Conservation (phyloP, 1,284 basidiomycete genomes). For the Puccinia brachypodii region DNA sequence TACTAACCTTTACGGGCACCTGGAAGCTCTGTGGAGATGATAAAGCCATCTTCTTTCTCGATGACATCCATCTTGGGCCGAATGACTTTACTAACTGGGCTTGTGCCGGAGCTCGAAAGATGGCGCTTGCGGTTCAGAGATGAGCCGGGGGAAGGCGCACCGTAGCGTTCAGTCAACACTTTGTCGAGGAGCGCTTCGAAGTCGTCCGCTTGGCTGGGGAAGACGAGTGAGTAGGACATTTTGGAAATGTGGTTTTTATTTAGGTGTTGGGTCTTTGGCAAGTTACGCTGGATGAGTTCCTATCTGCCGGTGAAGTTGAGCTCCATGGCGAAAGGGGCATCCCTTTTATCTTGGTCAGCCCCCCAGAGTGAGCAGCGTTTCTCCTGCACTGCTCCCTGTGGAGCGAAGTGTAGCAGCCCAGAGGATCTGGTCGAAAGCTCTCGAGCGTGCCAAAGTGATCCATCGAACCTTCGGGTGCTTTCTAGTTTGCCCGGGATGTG, state of each 20-base stretch:
- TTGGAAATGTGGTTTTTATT: background rate
- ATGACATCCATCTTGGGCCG: slow-evolving; percentile 44
- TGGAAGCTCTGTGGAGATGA: slow-evolving; percentile 35
- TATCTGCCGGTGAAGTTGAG: background rate
- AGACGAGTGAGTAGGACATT: slow-evolving; percentile 40
- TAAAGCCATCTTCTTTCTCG: slow-evolving; percentile 32
- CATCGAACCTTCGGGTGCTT: background rate
- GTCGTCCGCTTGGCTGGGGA: slow-evolving; percentile 40
- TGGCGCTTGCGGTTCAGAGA: background rate
- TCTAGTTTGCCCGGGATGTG: background rate
- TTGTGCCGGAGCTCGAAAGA: slow-evolving; percentile 5
- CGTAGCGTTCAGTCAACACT: slow-evolving; percentile 37
- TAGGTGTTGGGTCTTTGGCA: no score
- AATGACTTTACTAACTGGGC: background rate
- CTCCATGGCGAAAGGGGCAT: background rate
- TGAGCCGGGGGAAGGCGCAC: slow-evolving; percentile 7
- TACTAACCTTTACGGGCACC: slow-evolving; percentile 40
- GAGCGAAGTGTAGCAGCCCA: background rate
- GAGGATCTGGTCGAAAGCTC: background rate
- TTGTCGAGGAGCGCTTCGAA: slow-evolving; percentile 42
- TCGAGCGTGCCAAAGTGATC: background rate
- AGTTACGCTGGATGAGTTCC: background rate
- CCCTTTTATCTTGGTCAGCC: no score
- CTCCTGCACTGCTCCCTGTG: no score
- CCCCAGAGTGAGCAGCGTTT: no score